Evolutionary conservation across 2,329 filamentous ascomycete genomes (phyloP).

Genomic region (Parastagonospora nodorum): DNA sequence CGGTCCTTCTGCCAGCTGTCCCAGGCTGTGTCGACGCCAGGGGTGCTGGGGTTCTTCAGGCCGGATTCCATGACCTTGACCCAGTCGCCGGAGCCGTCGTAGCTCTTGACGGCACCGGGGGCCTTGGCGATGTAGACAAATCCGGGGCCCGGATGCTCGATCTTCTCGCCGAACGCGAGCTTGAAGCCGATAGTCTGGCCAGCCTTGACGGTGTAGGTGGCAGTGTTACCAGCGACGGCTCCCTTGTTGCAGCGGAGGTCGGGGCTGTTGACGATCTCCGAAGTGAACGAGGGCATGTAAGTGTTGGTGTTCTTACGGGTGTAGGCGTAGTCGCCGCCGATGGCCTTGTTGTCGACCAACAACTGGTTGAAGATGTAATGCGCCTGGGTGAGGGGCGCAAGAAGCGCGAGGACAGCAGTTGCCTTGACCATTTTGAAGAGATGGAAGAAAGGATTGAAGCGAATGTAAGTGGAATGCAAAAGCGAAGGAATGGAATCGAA

Average conservation of each 20-base stretch:
- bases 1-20: conserved; percentile 48
- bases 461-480: conserved; percentile 5
- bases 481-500: conserved; percentile 11
- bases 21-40: conserved; percentile 32
- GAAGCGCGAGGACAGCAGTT: conserved; percentile 30
- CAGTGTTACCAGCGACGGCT: conserved; percentile 37
- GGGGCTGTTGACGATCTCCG: conserved; percentile 38
- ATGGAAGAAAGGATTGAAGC: conserved; percentile 1
- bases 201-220: conserved; percentile 46
- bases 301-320: conserved; percentile 43
- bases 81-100: conserved; percentile 66
- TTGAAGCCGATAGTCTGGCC: conserved; percentile 58
- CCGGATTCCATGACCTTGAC: conserved; percentile 43
- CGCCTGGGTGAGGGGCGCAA: conserved; percentile 31
- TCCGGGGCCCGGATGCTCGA: conserved; percentile 48
- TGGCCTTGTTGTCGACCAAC: conserved; percentile 37
- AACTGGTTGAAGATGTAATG: conserved; percentile 47
- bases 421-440: conserved; percentile 34
- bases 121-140: conserved; percentile 52
- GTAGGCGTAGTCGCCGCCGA: conserved; percentile 43
- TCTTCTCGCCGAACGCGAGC: conserved; percentile 56
- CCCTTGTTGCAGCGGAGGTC: conserved; percentile 46
- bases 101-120: conserved; percentile 68
- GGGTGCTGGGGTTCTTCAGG: conserved; percentile 30
- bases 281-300: conserved; percentile 39